Evolutionary conservation across 768 basidiomycete genomes (phyloP), one percentile per base, ranked within the genome.

Genomic region (Cystobasidium onofrii): DNA sequence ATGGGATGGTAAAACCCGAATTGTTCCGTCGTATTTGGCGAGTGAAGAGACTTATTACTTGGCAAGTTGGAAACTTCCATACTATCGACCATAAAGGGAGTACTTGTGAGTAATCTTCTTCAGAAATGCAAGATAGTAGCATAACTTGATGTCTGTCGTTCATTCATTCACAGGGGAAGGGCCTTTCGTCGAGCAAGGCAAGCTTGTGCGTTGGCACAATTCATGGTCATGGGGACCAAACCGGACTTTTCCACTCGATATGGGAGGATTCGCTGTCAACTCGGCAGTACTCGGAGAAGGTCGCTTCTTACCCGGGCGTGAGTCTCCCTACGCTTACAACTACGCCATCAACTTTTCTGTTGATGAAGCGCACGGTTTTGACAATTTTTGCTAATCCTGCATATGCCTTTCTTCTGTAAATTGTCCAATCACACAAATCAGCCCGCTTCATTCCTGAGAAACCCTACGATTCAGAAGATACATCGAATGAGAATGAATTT

Each of bases 191-290:
- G 25, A 57, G 27, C 9, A 70, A 18, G 67, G 67, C 17, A 70
- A 39, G 27, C 27, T 70, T 18, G 25, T 31, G 25, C 23, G 50
- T 4, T 70, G 67, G 67, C 23, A 70, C 29, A 31, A 25, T 27
- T 23, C 25, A 9, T 54, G 67, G 50, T 15, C 15, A n/a, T 54
- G 67, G 50, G 39, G 20, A 3, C 50, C 50, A 25, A 52, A 70
- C 18, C 15, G 67, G 17, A 46, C 50, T 7, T 70, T 54, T 27
- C 67, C 67, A 4, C 23, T 70, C 13, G 67, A 70, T 34, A 52
- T 70, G 50, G 52, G 52, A 29, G 67, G 67, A 25, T 70, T 70
- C 33, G 67, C 67, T 17, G 52, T 70, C 52, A 70, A 70, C 33
- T 66, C 64, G 6, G 33, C 64, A 17, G 20, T n/a, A 23, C 33